phyloP scores from a whole-genome alignment of 768 basidiomycete species.

The Trametes cinnabarina region DNA sequence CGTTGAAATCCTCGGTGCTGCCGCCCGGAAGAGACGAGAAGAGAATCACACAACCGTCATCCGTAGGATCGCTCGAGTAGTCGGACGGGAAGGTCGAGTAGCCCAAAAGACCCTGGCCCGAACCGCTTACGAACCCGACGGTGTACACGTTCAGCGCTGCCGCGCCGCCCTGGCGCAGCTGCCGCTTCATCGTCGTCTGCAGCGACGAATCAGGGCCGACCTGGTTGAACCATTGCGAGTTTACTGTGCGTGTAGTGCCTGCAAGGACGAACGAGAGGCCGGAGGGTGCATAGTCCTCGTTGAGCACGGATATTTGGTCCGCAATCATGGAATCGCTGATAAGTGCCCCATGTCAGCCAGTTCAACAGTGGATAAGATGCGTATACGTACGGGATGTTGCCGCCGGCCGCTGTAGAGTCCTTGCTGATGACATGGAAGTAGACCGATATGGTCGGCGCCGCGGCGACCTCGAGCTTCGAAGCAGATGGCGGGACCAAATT shows the following conservation, averaged over 20 bases:
- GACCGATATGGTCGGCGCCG: constrained; percentile 33
- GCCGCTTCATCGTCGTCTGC: constrained; percentile 49
- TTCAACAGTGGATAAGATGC: too few relatives aligned
- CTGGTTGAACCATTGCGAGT: constrained; percentile 47
- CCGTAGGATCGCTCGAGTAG: constrained; percentile 39
- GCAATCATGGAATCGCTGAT: constrained; percentile 35
- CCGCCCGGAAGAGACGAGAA: constrained; percentile 41
- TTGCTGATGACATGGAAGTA: constrained; percentile 46
- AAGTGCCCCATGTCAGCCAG: too few relatives aligned
- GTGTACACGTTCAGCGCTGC: constrained; percentile 49
- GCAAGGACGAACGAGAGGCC: constrained; percentile 43
- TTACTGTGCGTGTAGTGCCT: constrained; percentile 42
- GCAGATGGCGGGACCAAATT: constrained; percentile 34
- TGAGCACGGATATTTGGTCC: constrained; percentile 44
- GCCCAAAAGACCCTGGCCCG: constrained; percentile 46
- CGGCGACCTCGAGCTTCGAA: constrained; percentile 7
- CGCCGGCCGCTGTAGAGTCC: constrained; percentile 38
- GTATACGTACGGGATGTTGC: constrained; percentile 40
- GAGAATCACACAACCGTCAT: constrained; percentile 47
- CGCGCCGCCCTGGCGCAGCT: constrained; percentile 41
- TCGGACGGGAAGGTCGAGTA: constrained; percentile 52
- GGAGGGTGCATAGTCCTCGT: constrained; percentile 37
- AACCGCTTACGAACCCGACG: constrained; percentile 45
- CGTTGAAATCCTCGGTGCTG: constrained; percentile 38
- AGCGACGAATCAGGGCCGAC: constrained; percentile 34